Evolutionary conservation across 2,329 filamentous ascomycete genomes (phyloP).

Genomic region (Aureobasidium sp.): DNA sequence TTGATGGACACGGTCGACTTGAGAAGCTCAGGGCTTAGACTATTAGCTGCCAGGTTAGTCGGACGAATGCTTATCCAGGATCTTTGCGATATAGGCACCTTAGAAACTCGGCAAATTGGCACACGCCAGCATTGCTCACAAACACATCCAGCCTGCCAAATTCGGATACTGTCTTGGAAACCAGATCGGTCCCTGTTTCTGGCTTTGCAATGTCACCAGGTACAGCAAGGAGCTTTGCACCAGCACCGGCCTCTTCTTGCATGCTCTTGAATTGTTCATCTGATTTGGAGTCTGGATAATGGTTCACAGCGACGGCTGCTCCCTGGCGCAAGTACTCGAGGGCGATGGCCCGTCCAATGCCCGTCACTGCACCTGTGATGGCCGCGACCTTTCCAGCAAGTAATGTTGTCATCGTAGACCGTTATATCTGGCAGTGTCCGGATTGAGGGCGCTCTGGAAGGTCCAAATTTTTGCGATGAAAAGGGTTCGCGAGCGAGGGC

Average conservation of each 20-base stretch:
- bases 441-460: neutral
- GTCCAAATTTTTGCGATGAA: neutral
- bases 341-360: slow-evolving; percentile 75
- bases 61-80: neutral
- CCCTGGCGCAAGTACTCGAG: slow-evolving; percentile 73
- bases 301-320: slow-evolving; percentile 72
- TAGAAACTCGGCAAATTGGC: slow-evolving; percentile 81
- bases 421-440: neutral
- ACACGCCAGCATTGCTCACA: slow-evolving; percentile 83
- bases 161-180: slow-evolving; percentile 56
- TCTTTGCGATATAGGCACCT: slow-evolving; percentile 39
- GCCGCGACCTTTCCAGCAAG: slow-evolving; percentile 26
- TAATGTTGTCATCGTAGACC: neutral
- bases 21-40: slow-evolving; percentile 63
- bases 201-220: slow-evolving; percentile 72
- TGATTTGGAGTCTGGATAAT: slow-evolving; percentile 55
- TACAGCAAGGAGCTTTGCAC: slow-evolving; percentile 53
- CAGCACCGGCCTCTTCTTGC: slow-evolving; percentile 31
- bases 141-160: slow-evolving; percentile 59
- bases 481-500: neutral
- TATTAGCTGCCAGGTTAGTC: slow-evolving; percentile 23
- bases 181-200: slow-evolving; percentile 61
- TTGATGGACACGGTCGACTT: slow-evolving; percentile 69
- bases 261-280: slow-evolving; percentile 44
- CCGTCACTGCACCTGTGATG: slow-evolving; percentile 27